phyloP scores from a whole-genome alignment of 2,329 filamentous ascomycete species.

The Massarina eburnea region DNA sequence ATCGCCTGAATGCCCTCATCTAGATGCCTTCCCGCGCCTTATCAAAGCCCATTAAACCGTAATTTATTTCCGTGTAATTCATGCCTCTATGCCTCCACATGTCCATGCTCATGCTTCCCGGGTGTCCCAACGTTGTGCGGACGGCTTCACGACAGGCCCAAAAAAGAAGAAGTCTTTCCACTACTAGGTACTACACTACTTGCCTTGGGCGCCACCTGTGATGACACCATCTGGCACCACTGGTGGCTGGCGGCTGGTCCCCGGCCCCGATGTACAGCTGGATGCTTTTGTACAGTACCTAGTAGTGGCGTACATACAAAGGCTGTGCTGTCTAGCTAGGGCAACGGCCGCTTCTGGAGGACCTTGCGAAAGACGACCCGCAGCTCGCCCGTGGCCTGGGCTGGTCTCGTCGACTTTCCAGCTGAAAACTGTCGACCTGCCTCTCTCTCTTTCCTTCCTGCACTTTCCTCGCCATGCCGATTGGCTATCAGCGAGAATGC shows the following conservation, averaged over 20 bases:
- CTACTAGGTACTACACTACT: no score
- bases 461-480: no score
- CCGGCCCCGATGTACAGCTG: conserved; percentile 1
- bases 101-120: no score
- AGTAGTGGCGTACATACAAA: no score
- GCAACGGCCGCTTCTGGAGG: not conserved
- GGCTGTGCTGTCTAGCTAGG: conserved; percentile 2
- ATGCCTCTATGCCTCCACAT: not conserved
- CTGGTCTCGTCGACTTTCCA: conserved; percentile 1
- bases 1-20: not conserved
- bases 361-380: conserved; percentile 3
- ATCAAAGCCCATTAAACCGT: not conserved
- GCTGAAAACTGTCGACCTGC: conserved; percentile 1
- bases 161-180: no score
- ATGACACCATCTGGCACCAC: no score
- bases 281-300: not conserved
- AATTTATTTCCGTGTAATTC: not conserved
- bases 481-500: no score
- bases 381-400: not conserved
- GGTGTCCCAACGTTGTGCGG: no score
- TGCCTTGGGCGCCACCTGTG: no score
- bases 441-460: no score
- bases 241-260: no score
- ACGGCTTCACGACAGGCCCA: no score
- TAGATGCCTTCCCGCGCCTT: not conserved